These are phyloP conservation scores for Didymosphaeria variabile DNA, from an alignment of 2,329 filamentous ascomycete genomes.

Conservation along the genomic window DNA sequence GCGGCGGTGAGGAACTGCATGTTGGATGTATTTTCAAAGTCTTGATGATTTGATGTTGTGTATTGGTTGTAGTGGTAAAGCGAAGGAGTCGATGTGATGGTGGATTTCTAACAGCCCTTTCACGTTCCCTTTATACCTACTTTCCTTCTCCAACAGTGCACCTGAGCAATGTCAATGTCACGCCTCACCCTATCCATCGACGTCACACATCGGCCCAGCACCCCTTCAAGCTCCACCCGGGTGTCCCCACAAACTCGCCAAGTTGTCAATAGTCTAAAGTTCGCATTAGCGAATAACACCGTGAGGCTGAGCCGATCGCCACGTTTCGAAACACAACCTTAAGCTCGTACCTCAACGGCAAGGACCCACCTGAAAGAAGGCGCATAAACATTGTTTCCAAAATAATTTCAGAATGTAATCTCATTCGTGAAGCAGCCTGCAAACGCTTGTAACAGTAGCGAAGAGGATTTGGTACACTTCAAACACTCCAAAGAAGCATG, in stretches of 20 bases:
- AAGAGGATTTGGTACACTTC: not conserved
- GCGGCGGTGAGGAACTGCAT: conserved; percentile 21
- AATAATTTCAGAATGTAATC: not conserved
- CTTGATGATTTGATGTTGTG: not conserved
- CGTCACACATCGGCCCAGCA: not conserved
- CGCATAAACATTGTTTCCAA: not conserved
- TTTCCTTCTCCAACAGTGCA: not conserved
- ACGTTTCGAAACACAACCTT: conserved; percentile 7
- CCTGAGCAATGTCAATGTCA: not conserved
- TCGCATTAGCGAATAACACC: not conserved
- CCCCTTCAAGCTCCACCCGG: not conserved
- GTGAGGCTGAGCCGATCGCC: not conserved
- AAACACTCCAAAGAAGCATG: not conserved
- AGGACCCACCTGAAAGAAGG: not conserved
- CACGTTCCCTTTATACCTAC: not conserved
- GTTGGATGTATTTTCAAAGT: not conserved
- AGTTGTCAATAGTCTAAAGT: conserved; percentile 9
- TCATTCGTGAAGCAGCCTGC: not conserved
- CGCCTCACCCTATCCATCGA: not conserved
- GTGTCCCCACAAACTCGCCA: conserved; percentile 1
- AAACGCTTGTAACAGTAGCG: not conserved
- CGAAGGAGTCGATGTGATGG: not conserved
- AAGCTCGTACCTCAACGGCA: not conserved
- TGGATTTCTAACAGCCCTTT: not conserved
- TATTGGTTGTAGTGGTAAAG: conserved; percentile 7